Conservation (phyloP, 2,329 filamentous ascomycete species). For the Scedosporium boydii region DNA sequence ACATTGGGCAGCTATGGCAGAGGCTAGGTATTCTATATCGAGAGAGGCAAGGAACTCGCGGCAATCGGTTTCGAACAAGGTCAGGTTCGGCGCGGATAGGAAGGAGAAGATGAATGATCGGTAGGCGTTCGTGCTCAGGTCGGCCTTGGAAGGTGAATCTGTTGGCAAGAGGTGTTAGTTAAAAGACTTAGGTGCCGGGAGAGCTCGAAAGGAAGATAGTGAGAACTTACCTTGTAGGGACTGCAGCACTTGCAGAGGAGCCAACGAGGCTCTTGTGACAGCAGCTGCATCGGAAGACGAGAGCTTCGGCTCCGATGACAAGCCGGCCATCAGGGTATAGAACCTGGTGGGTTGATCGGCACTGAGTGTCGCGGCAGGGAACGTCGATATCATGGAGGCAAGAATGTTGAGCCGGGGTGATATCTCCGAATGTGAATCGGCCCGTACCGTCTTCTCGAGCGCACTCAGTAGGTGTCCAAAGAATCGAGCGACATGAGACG, state of each 20-base stretch:
- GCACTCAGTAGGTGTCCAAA: conserved; percentile 1
- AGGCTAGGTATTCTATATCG: conserved; percentile 29
- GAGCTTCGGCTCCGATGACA: neutral
- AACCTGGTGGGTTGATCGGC: neutral
- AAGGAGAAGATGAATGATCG: conserved; percentile 28
- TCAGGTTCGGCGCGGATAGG: conserved; percentile 25
- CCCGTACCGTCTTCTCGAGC: neutral
- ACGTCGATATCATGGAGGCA: neutral
- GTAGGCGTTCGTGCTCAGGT: conserved; percentile 18
- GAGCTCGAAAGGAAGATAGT: neutral
- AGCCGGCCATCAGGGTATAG: neutral
- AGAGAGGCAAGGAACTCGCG: conserved; percentile 25
- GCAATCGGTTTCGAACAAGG: conserved; percentile 30
- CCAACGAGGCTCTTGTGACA: neutral
- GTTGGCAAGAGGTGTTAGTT: neutral
- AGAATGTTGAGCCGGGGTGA: neutral
- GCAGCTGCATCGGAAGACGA: neutral
- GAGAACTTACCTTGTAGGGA: neutral
- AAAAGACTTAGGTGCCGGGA: neutral
- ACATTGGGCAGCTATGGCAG: conserved; percentile 28
- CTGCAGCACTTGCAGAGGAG: neutral
- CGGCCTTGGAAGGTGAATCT: neutral
- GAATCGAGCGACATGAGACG: neutral
- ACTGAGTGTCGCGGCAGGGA: neutral
- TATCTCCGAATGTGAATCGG: neutral